Base-by-base conservation (phyloP, 2,329 filamentous ascomycete genomes). In the Sclerotiophoma versabilis region DNA sequence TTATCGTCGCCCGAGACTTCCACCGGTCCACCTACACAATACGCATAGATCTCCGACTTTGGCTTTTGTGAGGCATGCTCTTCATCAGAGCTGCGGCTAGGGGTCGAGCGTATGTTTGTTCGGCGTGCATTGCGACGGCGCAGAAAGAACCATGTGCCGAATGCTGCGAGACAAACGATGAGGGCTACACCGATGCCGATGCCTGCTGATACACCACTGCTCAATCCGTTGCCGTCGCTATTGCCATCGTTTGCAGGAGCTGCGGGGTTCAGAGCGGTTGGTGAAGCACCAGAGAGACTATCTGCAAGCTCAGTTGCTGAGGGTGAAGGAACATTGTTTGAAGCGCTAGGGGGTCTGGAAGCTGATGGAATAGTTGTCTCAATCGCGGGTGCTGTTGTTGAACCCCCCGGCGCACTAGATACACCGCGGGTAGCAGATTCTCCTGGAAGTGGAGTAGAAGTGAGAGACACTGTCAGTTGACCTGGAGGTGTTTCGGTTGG, bases 101-200 rank as follows among this genome's bases (percentile, higher is more conserved):
- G 33, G 1, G 45, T 15, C 11, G 44, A 44, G 7, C 26, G 44
- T 11, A n/a, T 45, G 43, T 55, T 37, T 49, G 36, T 53, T 39
- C 42, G 45, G 20, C 38, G 33, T 25, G 27, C 41, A 39, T 49
- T 49, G 23, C 57, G 57, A 20, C 57, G 55, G 12, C 62, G 58
- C 14, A 57, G 11, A 27, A 50, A 54, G 25, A 60, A 47, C 58
- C 62, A 66, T 15, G 33, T 44, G 26, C 44, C 57, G 3, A 60
- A 39, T 12, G 53, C 39, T 29, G 59, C 38, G 23, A 63, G 22
- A 27, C 63, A 57, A 5, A 61, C 37, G 7, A 45, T 37, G 2
- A 60, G 10, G 4, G 61, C 59, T n/a, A 60, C 56, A 32, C 55
- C 64, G 19, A 64, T 30, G 20, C 64, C 64, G 14, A 65, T 59